Evolutionary conservation across 371 early-diverging fungal species (phyloP).

Genomic region (Apophysomyces trapeziformis): DNA sequence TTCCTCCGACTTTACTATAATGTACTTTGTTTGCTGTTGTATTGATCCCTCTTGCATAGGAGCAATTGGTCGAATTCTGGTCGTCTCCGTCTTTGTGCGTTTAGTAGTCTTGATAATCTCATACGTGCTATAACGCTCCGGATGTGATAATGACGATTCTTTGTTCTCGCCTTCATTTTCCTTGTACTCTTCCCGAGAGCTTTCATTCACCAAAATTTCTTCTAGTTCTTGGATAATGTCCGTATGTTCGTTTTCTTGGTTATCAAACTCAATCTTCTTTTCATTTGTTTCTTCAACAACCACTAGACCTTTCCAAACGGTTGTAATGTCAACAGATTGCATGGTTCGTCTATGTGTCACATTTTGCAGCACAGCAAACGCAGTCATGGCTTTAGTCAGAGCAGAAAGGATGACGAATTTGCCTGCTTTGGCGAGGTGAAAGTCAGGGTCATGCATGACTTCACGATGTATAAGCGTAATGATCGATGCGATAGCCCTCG

Average conservation of each 20-base stretch:
- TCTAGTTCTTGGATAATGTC: conserved; percentile 47
- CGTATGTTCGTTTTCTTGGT: conserved; percentile 15
- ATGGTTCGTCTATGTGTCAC: conserved; percentile 69
- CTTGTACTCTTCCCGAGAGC: neutral
- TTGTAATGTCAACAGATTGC: conserved; percentile 47
- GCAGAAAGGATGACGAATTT: conserved; percentile 72
- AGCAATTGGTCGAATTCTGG: conserved; percentile 43
- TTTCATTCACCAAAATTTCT: conserved; percentile 13
- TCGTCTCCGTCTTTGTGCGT: conserved; percentile 35
- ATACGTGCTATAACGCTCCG: conserved; percentile 26
- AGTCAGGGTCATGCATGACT: conserved; percentile 68
- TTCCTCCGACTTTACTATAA: neutral
- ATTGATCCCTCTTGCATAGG: conserved; percentile 10
- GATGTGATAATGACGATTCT: neutral
- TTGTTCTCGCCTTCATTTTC: neutral
- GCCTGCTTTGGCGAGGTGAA: conserved; percentile 66
- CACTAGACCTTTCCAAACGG: conserved; percentile 55
- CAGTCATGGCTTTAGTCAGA: conserved; percentile 80
- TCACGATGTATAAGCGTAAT: conserved; percentile 81
- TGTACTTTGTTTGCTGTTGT: conserved; percentile 2
- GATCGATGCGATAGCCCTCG: conserved; percentile 83
- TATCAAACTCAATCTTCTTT: conserved; percentile 17
- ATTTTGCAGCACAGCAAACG: conserved; percentile 85
- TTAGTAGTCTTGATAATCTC: neutral
- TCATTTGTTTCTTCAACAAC: conserved; percentile 45